A percentile compares a stretch with the other conserved stretches of the same genome.
Evolutionary conservation across 495 filamentous ascomycete genomes (phyloP).

Genomic region (Annulohypoxylon bovei): DNA sequence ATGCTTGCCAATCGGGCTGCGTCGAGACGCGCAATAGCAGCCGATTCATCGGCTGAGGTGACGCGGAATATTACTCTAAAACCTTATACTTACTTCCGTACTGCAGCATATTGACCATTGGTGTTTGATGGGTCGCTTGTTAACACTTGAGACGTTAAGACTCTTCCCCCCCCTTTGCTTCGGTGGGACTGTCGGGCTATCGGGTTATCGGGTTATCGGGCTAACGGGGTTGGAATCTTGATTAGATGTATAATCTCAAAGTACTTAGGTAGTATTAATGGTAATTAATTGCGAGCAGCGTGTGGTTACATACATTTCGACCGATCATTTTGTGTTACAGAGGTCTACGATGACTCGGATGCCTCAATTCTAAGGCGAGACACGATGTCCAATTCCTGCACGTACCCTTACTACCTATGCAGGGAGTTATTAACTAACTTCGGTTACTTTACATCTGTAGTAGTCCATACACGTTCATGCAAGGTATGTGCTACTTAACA

Average conservation of each 20-base stretch:
- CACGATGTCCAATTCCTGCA: too few species aligned
- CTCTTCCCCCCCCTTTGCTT: background rate
- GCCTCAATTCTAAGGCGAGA: background rate
- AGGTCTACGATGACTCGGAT: background rate
- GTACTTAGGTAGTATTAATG: background rate
- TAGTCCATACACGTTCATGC: too few species aligned
- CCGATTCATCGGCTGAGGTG: background rate
- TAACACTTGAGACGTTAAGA: background rate
- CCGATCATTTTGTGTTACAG: too few species aligned
- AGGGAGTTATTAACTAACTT: too few species aligned
- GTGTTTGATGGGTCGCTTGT: background rate
- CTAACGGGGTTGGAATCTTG: background rate
- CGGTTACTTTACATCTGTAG: too few species aligned
- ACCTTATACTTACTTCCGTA: background rate
- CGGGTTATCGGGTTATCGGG: background rate
- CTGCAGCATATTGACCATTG: background rate
- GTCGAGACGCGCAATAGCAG: background rate
- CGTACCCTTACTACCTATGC: too few species aligned
- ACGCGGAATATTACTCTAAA: background rate
- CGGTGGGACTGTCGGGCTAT: background rate
- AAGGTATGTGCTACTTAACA: too few species aligned
- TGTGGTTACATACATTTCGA: too few species aligned
- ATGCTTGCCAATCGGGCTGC: background rate
- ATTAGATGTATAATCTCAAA: too few species aligned
- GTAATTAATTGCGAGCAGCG: background rate